Percentiles rank a stretch among this genome's conserved stretches.
These are phyloP conservation scores for Trichoderma polysporum DNA, from an alignment of 2,329 filamentous ascomycete genomes.

Conservation along the genomic window DNA sequence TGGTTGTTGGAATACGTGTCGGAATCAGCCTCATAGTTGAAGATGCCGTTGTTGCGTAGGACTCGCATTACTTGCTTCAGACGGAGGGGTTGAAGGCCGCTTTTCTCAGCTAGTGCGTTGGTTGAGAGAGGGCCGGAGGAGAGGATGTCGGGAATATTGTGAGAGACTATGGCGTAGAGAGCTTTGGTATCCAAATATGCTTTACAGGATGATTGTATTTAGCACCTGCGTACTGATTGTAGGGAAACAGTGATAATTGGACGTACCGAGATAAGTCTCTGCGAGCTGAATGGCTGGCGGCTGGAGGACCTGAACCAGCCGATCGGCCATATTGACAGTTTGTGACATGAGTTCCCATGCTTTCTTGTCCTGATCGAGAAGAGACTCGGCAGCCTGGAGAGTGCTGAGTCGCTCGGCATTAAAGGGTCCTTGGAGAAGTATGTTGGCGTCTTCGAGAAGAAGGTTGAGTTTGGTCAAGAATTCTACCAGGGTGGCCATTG, in stretches of 20 bases:
- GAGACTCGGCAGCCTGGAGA: background rate
- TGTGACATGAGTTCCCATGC: conserved; percentile 8
- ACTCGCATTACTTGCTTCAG: conserved; percentile 18
- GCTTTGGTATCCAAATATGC: conserved; percentile 19
- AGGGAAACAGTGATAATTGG: background rate
- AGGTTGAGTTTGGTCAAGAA: background rate
- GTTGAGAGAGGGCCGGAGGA: background rate
- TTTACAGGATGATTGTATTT: background rate
- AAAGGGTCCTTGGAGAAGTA: background rate
- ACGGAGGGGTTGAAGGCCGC: conserved; percentile 9
- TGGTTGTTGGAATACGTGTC: conserved; percentile 37
- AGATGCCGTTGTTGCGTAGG: conserved; percentile 34
- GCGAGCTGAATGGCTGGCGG: conserved; percentile 11
- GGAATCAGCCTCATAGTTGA: conserved; percentile 31
- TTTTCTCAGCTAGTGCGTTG: background rate
- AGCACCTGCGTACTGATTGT: background rate
- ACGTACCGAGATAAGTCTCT: conserved; percentile 13
- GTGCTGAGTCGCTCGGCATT: background rate
- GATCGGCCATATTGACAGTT: conserved; percentile 11
- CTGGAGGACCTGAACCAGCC: conserved; percentile 4
- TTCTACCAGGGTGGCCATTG: background rate
- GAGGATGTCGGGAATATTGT: conserved; percentile 15
- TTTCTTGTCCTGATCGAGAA: background rate
- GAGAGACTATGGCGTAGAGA: background rate
- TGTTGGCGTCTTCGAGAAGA: background rate